phyloP scores from a whole-genome alignment of 495 filamentous ascomycete species.

The Hypoxylon fragiforme region DNA sequence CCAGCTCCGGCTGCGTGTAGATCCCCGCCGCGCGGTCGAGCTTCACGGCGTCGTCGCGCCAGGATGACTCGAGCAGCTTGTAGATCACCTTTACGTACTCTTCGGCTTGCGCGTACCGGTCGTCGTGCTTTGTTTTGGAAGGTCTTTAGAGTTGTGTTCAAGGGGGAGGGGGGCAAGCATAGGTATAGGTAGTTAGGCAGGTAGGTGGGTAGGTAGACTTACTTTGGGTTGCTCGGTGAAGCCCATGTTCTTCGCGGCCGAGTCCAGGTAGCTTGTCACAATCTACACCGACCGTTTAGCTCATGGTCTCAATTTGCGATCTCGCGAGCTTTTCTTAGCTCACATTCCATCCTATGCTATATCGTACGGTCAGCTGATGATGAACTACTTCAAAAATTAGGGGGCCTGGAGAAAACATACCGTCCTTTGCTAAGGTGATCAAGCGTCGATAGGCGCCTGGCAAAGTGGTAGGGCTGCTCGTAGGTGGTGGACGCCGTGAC shows the following conservation, averaged over 20 bases:
- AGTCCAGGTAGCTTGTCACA: slow-evolving; percentile 70
- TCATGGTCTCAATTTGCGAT: background rate
- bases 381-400: background rate
- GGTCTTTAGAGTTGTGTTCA: background rate
- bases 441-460: slow-evolving; percentile 63
- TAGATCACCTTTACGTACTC: slow-evolving; percentile 72
- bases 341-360: slow-evolving; percentile 62
- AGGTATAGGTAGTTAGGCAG: background rate
- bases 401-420: slow-evolving; percentile 22
- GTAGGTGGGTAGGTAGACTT: slow-evolving; percentile 4
- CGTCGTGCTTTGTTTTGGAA: slow-evolving; percentile 59
- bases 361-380: slow-evolving; percentile 7
- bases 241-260: slow-evolving; percentile 65
- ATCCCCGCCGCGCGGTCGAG: slow-evolving; percentile 57
- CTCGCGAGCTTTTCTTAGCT: slow-evolving; percentile 5
- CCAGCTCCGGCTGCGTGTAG: slow-evolving; percentile 61
- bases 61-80: slow-evolving; percentile 70
- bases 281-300: slow-evolving; percentile 41
- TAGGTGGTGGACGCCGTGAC: slow-evolving; percentile 69
- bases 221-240: slow-evolving; percentile 52
- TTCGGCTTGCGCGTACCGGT: slow-evolving; percentile 67
- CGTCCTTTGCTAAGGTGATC: slow-evolving; percentile 70
- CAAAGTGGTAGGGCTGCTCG: slow-evolving; percentile 71
- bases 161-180: background rate
- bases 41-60: slow-evolving; percentile 67